Conservation (phyloP, 1,284 basidiomycete species). For the Vanrija pseudolonga region DNA sequence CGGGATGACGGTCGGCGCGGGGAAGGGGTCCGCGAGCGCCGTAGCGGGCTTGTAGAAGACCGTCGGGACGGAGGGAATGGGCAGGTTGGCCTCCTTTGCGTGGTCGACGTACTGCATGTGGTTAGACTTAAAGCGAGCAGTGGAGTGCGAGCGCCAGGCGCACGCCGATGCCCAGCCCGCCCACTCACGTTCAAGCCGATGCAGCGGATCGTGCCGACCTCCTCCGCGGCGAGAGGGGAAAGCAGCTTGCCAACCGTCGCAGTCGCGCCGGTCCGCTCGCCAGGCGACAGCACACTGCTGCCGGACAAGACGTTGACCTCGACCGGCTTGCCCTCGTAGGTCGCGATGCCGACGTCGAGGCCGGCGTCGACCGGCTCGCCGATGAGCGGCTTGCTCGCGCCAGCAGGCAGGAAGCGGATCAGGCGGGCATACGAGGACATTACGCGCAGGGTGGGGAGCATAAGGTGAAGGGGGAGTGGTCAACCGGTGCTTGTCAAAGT, state of each 20-base stretch:
- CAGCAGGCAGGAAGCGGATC: conserved; percentile 36
- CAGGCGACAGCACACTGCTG: conserved; percentile 35
- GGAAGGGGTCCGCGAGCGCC: conserved; percentile 36
- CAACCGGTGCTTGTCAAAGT: too few relatives aligned
- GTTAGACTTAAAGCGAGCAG: too few relatives aligned
- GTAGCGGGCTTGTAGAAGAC: conserved; percentile 43
- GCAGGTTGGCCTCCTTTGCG: conserved; percentile 42
- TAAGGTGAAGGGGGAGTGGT: not conserved
- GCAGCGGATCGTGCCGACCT: conserved; percentile 46
- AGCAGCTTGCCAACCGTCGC: conserved; percentile 36
- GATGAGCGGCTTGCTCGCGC: conserved; percentile 19
- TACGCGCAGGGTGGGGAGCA: conserved; percentile 10
- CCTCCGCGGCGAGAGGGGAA: conserved; percentile 35
- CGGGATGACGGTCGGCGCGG: conserved; percentile 36
- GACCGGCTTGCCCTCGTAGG: conserved; percentile 24
- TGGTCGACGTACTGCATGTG: conserved; percentile 46
- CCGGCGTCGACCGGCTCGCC: conserved; percentile 42
- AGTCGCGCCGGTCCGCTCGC: conserved; percentile 36
- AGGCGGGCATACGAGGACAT: conserved; percentile 33
- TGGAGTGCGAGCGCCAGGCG: not conserved
- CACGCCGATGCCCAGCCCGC: too few relatives aligned
- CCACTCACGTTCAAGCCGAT: conserved; percentile 46
- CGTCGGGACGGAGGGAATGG: conserved; percentile 35
- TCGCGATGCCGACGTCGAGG: conserved; percentile 49
- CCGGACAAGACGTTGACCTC: conserved; percentile 42